Evolutionary conservation across 805 yeast species (phyloP).

Genomic region (Candida caryicola): DNA sequence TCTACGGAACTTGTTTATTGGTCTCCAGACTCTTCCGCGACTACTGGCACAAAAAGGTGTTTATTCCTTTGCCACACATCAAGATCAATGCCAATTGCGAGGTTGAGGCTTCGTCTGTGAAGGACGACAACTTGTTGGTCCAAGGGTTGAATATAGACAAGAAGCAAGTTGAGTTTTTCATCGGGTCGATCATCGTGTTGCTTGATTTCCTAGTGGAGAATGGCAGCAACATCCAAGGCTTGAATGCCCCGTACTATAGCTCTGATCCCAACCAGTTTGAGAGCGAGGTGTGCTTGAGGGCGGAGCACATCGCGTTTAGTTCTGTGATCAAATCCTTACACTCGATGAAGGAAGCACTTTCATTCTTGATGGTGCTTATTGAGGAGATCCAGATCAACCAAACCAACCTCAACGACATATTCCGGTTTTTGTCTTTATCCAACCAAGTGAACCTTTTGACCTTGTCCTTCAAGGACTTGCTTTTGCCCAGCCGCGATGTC

Average conservation of each 20-base stretch:
- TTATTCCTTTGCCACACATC: constrained; percentile 45
- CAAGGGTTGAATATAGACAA: constrained; percentile 46
- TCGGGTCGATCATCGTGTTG: constrained; percentile 67
- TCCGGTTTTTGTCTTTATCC: constrained; percentile 65
- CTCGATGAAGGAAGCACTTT: constrained; percentile 83
- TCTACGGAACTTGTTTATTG: constrained; percentile 80
- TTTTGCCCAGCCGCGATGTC: constrained; percentile 64
- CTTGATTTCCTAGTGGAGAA: constrained; percentile 68
- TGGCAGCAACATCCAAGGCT: constrained; percentile 59
- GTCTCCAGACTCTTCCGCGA: constrained; percentile 76
- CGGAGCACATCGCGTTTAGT: constrained; percentile 85
- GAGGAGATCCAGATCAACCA: constrained; percentile 58
- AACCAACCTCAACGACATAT: constrained; percentile 56
- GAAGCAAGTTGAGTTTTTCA: constrained; percentile 59
- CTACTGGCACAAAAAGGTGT: constrained; percentile 74
- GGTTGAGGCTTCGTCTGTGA: constrained; percentile 35
- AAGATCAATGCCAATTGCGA: constrained; percentile 36
- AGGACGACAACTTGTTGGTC: constrained; percentile 44
- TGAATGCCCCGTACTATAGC: constrained; percentile 54
- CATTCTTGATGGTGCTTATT: constrained; percentile 76
- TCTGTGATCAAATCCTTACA: constrained; percentile 71
- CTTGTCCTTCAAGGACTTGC: constrained; percentile 70
- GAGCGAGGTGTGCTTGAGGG: constrained; percentile 73
- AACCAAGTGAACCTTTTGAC: constrained; percentile 65
- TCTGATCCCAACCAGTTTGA: constrained; percentile 48